phyloP scores from a whole-genome alignment of 345 rosid species.

The Triadica sebifera region DNA sequence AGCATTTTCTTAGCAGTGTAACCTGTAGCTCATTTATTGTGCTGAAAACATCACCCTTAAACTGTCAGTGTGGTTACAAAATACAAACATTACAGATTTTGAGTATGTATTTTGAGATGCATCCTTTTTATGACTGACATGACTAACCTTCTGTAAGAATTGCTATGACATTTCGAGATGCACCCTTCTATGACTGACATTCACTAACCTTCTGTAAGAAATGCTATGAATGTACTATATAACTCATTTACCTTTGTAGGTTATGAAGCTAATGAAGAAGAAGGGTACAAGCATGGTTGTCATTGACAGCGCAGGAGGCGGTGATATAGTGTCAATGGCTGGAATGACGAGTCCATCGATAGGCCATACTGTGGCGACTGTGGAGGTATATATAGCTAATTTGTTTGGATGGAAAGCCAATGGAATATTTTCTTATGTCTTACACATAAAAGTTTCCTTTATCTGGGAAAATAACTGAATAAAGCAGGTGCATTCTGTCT shows the following conservation, averaged over 20 bases:
- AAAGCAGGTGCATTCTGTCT: background rate
- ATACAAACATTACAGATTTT: background rate
- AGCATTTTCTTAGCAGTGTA: background rate
- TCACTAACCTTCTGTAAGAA: constrained; percentile 2
- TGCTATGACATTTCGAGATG: background rate
- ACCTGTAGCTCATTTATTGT: background rate
- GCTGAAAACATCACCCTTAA: background rate
- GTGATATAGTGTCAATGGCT: constrained; percentile 91
- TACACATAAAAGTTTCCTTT: background rate
- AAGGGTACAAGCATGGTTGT: constrained; percentile 79
- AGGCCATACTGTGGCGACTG: constrained; percentile 85
- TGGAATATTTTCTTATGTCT: constrained; percentile 5
- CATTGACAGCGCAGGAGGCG: constrained; percentile 89
- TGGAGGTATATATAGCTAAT: constrained; percentile 54
- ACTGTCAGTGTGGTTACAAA: background rate
- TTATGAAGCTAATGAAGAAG: constrained; percentile 94
- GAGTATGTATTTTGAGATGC: background rate
- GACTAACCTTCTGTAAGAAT: background rate
- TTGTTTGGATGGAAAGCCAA: background rate
- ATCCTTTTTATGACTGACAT: background rate
- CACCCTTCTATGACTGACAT: background rate
- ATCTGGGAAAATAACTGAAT: background rate
- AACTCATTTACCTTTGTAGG: constrained; percentile 45
- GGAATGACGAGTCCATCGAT: constrained; percentile 83
- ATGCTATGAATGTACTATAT: background rate